Evolutionary conservation across 441 rosid species (phyloP).

Genomic region (Gossypium aridum): DNA sequence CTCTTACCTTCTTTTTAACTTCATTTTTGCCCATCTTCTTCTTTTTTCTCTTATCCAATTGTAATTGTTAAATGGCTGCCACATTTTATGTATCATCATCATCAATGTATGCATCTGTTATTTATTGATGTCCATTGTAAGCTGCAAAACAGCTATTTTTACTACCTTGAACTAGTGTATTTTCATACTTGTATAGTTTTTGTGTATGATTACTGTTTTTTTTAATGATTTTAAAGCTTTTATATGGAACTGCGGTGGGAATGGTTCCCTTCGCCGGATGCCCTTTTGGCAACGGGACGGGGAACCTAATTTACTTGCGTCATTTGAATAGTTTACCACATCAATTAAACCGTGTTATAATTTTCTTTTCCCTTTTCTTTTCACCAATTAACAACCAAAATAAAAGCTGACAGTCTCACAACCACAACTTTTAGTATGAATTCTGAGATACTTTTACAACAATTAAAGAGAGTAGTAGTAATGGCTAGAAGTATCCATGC

Average conservation of each 20-base stretch:
- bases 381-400: not conserved
- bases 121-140: not conserved
- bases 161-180: not conserved
- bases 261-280: too few species aligned
- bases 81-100: not conserved
- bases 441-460: not conserved
- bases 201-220: not conserved
- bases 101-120: not conserved
- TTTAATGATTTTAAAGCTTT: not conserved
- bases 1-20: not conserved
- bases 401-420: not conserved
- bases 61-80: slow-evolving; percentile 1
- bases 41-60: not conserved
- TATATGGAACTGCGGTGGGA: not conserved
- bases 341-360: not conserved
- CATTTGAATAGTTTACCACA: not conserved
- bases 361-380: not conserved
- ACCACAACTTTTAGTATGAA: not conserved
- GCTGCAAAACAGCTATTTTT: not conserved
- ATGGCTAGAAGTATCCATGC: not conserved
- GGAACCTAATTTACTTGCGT: not conserved
- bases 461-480: not conserved
- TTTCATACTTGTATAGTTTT: not conserved
- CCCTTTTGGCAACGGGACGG: not conserved
- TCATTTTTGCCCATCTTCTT: not conserved